Conservation (phyloP, 352 stramenopile species). For the Globisporangium acanthophoron region DNA sequence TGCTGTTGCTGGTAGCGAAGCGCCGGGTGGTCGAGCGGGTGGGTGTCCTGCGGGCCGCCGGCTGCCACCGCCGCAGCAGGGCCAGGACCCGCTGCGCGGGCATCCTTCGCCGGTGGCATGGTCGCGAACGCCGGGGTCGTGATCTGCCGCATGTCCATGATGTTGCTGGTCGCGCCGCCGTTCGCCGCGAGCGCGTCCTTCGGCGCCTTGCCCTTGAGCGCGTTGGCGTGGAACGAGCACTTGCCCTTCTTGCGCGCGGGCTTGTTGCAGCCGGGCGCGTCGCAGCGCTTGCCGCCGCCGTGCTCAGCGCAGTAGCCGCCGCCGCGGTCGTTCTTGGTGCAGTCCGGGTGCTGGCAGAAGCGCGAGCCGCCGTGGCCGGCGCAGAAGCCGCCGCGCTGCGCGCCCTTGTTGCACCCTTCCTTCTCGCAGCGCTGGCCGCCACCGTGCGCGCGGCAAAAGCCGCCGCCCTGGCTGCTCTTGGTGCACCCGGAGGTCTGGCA, state of each 20-base stretch:
- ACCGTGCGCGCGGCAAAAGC: constrained; percentile 81
- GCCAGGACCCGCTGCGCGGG: constrained; percentile 12
- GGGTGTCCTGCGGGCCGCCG: constrained; percentile 8
- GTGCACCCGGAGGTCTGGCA: constrained; percentile 71
- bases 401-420: constrained; percentile 79
- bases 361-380: constrained; percentile 74
- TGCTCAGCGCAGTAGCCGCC: constrained; percentile 84
- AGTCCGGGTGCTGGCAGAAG: constrained; percentile 82
- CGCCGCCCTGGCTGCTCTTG: constrained; percentile 77
- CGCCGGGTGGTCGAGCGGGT: constrained; percentile 33
- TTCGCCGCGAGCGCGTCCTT: constrained; percentile 35
- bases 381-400: constrained; percentile 75
- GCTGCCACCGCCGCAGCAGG: constrained; percentile 17
- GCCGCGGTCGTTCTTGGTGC: constrained; percentile 84
- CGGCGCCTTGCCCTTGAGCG: constrained; percentile 55
- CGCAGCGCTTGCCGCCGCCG: constrained; percentile 80
- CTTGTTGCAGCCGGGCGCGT: constrained; percentile 70
- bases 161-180: constrained; percentile 29
- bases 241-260: constrained; percentile 83
- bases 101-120: constrained; percentile 32
- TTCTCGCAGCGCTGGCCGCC: constrained; percentile 81
- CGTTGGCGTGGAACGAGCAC: constrained; percentile 83
- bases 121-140: constrained; percentile 47
- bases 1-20: constrained; percentile 31
- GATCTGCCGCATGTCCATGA: constrained; percentile 84